These are phyloP conservation scores for Nemania sp. DNA, from an alignment of 2,329 filamentous ascomycete species.

Conservation along the genomic window DNA sequence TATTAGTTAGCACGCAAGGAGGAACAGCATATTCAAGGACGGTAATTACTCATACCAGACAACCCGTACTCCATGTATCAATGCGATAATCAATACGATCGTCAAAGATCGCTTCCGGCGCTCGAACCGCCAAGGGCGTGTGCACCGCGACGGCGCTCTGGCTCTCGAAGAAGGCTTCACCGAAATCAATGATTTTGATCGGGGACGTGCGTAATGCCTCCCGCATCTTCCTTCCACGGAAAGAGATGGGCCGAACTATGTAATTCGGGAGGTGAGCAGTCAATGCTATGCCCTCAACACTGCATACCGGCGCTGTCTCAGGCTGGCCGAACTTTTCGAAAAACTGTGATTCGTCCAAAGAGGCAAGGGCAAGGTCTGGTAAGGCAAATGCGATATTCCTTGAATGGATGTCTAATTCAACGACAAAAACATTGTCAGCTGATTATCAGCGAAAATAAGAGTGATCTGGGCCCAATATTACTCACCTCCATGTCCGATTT, in stretches of 20 bases:
- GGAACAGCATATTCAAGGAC: background rate
- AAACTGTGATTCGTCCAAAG: background rate
- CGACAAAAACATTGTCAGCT: slow-evolving; percentile 1
- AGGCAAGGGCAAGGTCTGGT: slow-evolving; percentile 3
- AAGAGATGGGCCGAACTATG: slow-evolving; percentile 7
- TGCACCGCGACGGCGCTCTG: slow-evolving; percentile 4
- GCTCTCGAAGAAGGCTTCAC: slow-evolving; percentile 12
- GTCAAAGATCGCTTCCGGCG: slow-evolving; percentile 17
- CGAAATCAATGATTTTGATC: slow-evolving; percentile 19
- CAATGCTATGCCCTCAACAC: background rate
- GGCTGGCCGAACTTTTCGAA: slow-evolving; percentile 4
- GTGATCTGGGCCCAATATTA: background rate
- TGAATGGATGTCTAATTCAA: slow-evolving; percentile 12
- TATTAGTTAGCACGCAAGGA: background rate
- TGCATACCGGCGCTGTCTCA: slow-evolving; percentile 1
- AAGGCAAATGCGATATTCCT: slow-evolving; percentile 5
- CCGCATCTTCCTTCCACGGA: background rate
- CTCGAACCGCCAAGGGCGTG: slow-evolving; percentile 15
- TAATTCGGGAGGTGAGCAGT: slow-evolving; percentile 7
- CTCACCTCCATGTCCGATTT: slow-evolving; percentile 20
- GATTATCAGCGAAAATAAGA: background rate
- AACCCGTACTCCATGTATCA: slow-evolving; percentile 22
- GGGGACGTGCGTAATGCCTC: background rate
- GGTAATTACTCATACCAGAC: slow-evolving; percentile 16
- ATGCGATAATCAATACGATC: slow-evolving; percentile 9